Percentiles rank a stretch among this genome's conserved stretches.
Conservation (phyloP, 2,329 filamentous ascomycete species). For the Cordyceps javanica region DNA sequence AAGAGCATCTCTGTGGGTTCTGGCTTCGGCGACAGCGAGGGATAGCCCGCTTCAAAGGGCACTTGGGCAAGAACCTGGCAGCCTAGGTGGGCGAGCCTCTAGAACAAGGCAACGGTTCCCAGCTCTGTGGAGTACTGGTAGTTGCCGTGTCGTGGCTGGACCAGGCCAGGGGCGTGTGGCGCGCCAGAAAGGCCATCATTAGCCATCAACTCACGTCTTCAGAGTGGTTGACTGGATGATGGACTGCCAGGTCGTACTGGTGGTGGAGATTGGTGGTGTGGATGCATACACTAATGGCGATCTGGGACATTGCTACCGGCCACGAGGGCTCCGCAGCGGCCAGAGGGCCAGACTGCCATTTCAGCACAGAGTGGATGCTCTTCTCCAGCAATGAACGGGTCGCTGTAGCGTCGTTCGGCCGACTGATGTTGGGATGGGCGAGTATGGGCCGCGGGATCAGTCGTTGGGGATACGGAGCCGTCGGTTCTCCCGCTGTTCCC, state of each 20-base stretch:
- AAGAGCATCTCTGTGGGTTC: neutral
- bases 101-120: slow-evolving; percentile 8
- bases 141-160: slow-evolving; percentile 9
- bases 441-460: neutral
- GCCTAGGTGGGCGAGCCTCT: neutral
- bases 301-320: slow-evolving; percentile 13
- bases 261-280: slow-evolving; percentile 6
- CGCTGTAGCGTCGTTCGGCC: neutral
- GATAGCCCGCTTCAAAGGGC: neutral
- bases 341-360: slow-evolving; percentile 4
- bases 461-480: neutral
- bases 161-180: neutral
- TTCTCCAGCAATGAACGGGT: neutral
- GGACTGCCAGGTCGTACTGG: neutral
- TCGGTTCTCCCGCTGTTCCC: neutral
- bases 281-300: slow-evolving; percentile 9
- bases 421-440: slow-evolving; percentile 5
- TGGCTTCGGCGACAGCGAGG: neutral
- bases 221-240: neutral
- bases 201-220: neutral
- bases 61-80: neutral
- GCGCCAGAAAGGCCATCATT: slow-evolving; percentile 1
- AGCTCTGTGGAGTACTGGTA: slow-evolving; percentile 6
- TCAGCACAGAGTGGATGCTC: slow-evolving; percentile 3
- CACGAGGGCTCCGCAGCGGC: slow-evolving; percentile 2